These are phyloP conservation scores for Quercus berberidifolia DNA, from an alignment of 306 rosid genomes.

Conservation along the genomic window DNA sequence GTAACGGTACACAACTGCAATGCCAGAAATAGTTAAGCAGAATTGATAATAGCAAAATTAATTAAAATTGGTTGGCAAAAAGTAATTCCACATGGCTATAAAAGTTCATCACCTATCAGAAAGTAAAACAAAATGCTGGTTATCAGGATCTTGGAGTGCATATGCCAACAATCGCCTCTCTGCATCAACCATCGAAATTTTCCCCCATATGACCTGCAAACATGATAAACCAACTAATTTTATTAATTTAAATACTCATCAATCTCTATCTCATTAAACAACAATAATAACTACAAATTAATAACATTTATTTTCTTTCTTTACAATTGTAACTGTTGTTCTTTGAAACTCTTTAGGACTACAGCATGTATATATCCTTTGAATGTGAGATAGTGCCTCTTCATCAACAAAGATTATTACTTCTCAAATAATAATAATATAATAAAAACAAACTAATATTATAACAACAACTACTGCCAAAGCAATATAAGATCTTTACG, in stretches of 20 bases:
- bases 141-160: slow-evolving; percentile 89
- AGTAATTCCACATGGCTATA: slow-evolving; percentile 19
- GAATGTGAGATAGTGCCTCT: no score
- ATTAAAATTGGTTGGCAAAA: slow-evolving; percentile 11
- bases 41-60: slow-evolving; percentile 22
- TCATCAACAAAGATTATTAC: no score
- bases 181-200: slow-evolving; percentile 97
- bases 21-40: slow-evolving; percentile 27
- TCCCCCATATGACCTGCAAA: slow-evolving; percentile 95
- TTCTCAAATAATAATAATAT: no score
- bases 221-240: slow-evolving; percentile 17
- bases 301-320: no score
- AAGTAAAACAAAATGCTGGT: slow-evolving; percentile 91
- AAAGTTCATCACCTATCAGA: slow-evolving; percentile 73
- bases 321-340: no score
- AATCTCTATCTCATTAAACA: slow-evolving; percentile 1
- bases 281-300: neutral
- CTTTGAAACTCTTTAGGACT: no score
- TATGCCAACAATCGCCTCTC: slow-evolving; percentile 83
- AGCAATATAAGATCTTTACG: neutral
- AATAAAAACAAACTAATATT: neutral
- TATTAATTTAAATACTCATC: slow-evolving; percentile 13
- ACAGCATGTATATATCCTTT: no score
- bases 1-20: slow-evolving; percentile 92
- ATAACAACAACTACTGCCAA: neutral